Evolutionary conservation across 345 rosid species (phyloP).

Genomic region (Eucalyptus cloeziana): DNA sequence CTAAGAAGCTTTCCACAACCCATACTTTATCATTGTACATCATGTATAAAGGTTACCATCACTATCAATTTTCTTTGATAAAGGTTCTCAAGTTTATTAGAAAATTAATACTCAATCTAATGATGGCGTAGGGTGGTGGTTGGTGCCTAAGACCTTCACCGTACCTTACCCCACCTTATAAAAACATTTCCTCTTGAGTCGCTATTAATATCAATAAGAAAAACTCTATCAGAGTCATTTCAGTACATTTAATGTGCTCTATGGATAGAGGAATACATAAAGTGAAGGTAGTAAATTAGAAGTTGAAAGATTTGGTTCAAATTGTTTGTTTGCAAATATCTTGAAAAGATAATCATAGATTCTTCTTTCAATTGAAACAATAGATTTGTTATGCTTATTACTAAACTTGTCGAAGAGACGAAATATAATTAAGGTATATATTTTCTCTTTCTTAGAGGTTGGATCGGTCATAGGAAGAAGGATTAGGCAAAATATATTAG

Average conservation of each 20-base stretch:
- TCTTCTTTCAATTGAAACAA: neutral
- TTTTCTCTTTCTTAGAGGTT: neutral
- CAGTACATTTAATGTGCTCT: neutral
- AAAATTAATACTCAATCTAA: no score
- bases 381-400: neutral
- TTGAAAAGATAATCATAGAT: neutral
- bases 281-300: neutral
- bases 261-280: neutral
- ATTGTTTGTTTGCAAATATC: neutral
- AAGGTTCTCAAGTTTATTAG: no score
- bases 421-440: neutral
- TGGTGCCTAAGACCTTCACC: no score
- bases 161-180: slow-evolving; percentile 15
- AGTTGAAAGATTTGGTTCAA: neutral
- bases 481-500: neutral
- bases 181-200: neutral
- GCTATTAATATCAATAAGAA: neutral
- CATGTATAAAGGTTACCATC: no score
- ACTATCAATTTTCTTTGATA: no score
- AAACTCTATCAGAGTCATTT: neutral
- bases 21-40: no score
- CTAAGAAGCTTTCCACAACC: no score
- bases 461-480: neutral
- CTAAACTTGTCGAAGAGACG: neutral
- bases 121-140: no score